These are phyloP conservation scores for Daldinia decipiens DNA, from an alignment of 495 filamentous ascomycete species.

Conservation along the genomic window DNA sequence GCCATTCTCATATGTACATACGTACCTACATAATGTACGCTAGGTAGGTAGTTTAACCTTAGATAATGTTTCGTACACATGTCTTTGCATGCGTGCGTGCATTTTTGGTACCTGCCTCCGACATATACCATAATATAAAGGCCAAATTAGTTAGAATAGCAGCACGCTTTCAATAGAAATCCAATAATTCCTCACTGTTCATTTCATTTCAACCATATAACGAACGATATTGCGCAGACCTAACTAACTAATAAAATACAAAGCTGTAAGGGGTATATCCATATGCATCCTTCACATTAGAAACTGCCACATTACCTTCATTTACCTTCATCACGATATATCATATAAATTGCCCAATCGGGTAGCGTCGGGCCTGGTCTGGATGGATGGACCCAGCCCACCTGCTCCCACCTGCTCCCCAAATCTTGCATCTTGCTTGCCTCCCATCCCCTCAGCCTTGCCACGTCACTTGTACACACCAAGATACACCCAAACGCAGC, in stretches of 20 bases:
- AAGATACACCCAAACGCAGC: neutral
- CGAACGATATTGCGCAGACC: conserved; percentile 21
- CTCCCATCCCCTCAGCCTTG: conserved; percentile 32
- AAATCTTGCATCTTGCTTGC: conserved; percentile 25
- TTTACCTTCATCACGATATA: conserved; percentile 22
- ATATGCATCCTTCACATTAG: conserved; percentile 15
- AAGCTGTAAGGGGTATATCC: conserved; percentile 27
- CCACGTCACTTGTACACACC: conserved; percentile 37
- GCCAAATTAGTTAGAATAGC: no score
- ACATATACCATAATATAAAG: no score
- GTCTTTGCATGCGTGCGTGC: no score
- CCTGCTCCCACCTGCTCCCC: conserved; percentile 23
- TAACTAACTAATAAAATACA: neutral
- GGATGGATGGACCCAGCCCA: conserved; percentile 5
- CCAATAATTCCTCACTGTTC: conserved; percentile 7
- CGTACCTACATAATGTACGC: no score
- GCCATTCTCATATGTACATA: no score
- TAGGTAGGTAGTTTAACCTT: no score
- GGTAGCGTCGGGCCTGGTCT: conserved; percentile 22
- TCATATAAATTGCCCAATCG: conserved; percentile 40
- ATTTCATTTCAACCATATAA: conserved; percentile 12
- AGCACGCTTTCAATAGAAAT: no score
- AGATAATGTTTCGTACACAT: no score
- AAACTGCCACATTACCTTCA: conserved; percentile 17
- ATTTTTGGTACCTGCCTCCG: no score